Base-by-base conservation (phyloP, 139 green algal genomes). In the Nannochloris sp. region DNA sequence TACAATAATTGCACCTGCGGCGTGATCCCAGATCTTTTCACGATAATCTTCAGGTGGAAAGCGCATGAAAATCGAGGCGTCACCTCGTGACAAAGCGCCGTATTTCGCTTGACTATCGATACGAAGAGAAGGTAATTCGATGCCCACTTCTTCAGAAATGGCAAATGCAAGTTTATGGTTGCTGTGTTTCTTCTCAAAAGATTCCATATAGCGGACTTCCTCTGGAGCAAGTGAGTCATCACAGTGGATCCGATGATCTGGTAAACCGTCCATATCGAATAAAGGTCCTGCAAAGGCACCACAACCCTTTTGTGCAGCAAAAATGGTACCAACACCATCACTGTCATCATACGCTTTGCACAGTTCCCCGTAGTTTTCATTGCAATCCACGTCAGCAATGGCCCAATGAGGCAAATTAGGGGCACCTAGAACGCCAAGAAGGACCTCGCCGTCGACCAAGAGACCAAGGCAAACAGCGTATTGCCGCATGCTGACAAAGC, bases 11-110 rank as follows among this genome's bases (percentile, higher is more conserved):
- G 83, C 79, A 2, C 90, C 90, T 0, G 90, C 83, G 24, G 64
- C 78, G 71, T 97, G 90, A 74, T 97, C 90, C 90, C 90, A 97
- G 33, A 97, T 91, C 77, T 96, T 96, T 65, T 97, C 90, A 4
- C 79, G 58, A 73, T 97, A 97, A 2, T 57, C 68, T 13, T 73
- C 19, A 2, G 84, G 77, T 4, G 90, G 90, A 71, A 97, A 96
- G 37, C 90, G 79, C 87, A 97, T 89, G 80, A 93, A 94, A 37
- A 95, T 82, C 25, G 82, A 68, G 13, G 84, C 90, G 51, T 92
- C 87, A 9, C 90, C 89, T 3, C 89, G 68, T 3, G 82, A 72
- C 37, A 90, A 72, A 23, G 76, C 82, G 2, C 73, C 90, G 58
- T 97, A 97, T 76, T 97, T 97, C 54, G 85, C 85, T 75, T 96